Percentiles rank a stretch among this genome's conserved stretches.
These are phyloP conservation scores for Leccinum subrobustum DNA, from an alignment of 1,284 basidiomycete genomes.

Conservation along the genomic window DNA sequence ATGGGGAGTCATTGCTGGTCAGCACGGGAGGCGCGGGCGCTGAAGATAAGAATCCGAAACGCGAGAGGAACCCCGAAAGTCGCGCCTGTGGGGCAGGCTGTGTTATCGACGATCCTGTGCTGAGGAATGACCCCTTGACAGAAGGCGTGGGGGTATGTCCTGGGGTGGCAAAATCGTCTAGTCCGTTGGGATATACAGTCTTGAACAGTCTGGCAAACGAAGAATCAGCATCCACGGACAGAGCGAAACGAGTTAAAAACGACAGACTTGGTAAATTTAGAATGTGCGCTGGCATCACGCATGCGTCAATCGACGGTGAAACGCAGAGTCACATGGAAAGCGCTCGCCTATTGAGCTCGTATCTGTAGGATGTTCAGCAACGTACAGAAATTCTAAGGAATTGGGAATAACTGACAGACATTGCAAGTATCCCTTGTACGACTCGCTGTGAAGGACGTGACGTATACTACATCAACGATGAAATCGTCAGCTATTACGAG, in stretches of 20 bases:
- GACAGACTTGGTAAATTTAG: conserved; percentile 66
- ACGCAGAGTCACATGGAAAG: conserved; percentile 9
- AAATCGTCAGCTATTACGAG: not conserved
- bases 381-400: not conserved
- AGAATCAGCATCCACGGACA: not conserved
- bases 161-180: conserved; percentile 53
- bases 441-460: conserved; percentile 47
- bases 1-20: conserved; percentile 17
- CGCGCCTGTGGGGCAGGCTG: conserved; percentile 27
- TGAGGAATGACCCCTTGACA: conserved; percentile 35
- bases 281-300: conserved; percentile 54
- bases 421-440: conserved; percentile 75
- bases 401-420: conserved; percentile 52
- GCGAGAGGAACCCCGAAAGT: conserved; percentile 37
- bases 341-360: conserved; percentile 58
- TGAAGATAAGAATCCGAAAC: conserved; percentile 30
- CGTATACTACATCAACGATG: not conserved
- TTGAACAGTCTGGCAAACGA: conserved; percentile 57
- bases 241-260: not conserved
- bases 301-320: conserved; percentile 11
- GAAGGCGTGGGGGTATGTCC: conserved; percentile 45
- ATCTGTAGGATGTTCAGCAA: conserved; percentile 35
- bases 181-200: conserved; percentile 66
- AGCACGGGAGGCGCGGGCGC: conserved; percentile 17
- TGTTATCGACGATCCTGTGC: conserved; percentile 23